phyloP scores from a whole-genome alignment of 1,139 yeast genomes.

The Eremothecium sinecaudum region DNA sequence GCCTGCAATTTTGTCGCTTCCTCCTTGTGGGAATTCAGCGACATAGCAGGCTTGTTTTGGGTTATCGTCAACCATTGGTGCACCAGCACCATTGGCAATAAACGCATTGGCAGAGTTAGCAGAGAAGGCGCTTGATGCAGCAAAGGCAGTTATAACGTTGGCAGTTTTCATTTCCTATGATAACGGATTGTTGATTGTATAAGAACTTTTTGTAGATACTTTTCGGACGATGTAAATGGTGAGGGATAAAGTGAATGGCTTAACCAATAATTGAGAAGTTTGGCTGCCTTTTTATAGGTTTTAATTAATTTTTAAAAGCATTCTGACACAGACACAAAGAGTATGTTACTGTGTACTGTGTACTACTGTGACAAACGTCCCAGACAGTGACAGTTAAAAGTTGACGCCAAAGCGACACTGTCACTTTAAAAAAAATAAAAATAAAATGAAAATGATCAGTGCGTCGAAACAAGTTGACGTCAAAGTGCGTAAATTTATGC shows the following conservation, averaged over 20 bases:
- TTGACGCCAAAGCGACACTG: constrained; percentile 1
- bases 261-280: no score
- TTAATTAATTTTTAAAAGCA: no score
- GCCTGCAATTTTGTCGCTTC: constrained; percentile 37
- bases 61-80: constrained; percentile 37
- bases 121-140: constrained; percentile 4
- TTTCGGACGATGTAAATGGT: no score
- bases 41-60: constrained; percentile 43
- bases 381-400: neutral
- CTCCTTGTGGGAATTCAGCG: constrained; percentile 48
- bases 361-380: neutral
- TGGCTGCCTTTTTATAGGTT: constrained; percentile 1
- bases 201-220: constrained; percentile 4
- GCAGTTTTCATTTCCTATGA: constrained; percentile 6
- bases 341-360: no score
- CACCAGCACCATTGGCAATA: constrained; percentile 7
- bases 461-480: no score
- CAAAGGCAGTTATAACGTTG: constrained; percentile 6
- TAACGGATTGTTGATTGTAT: constrained; percentile 3
- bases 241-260: no score
- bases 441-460: no score
- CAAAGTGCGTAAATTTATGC: no score
- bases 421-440: no score
- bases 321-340: constrained; percentile 1
- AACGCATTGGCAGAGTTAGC: constrained; percentile 4